A percentile compares a stretch with the other conserved stretches of the same genome.
phyloP scores from a whole-genome alignment of 2,329 filamentous ascomycete genomes.

The Akanthomyces muscarius region DNA sequence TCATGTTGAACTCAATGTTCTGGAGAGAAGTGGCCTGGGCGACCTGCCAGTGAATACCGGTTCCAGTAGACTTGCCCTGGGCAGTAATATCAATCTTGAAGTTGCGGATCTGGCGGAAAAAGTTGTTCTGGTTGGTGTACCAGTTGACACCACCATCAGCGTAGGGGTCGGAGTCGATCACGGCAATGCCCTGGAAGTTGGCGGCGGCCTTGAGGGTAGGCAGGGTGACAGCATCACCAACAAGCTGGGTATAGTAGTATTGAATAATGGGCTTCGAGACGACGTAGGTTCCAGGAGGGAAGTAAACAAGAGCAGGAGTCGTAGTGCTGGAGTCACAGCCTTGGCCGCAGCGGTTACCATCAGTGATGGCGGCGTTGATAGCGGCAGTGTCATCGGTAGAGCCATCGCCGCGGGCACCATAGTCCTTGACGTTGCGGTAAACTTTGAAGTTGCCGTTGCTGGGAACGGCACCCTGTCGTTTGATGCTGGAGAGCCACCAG shows the following conservation, averaged over 20 bases:
- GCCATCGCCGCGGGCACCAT: conserved; percentile 65
- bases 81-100: conserved; percentile 72
- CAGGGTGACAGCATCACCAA: conserved; percentile 70
- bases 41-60: conserved; percentile 81
- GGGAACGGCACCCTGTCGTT: conserved; percentile 64
- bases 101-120: conserved; percentile 79
- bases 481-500: conserved; percentile 71
- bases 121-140: conserved; percentile 80
- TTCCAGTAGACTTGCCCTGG: conserved; percentile 56
- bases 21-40: conserved; percentile 78
- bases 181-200: conserved; percentile 76
- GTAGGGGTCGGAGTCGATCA: conserved; percentile 89
- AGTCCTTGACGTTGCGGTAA: conserved; percentile 74
- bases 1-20: conserved; percentile 79
- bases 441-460: conserved; percentile 59
- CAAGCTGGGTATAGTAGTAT: conserved; percentile 89
- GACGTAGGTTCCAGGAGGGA: conserved; percentile 81
- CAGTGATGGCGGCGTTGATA: conserved; percentile 78
- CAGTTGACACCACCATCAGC: conserved; percentile 63
- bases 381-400: conserved; percentile 78
- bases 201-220: conserved; percentile 72
- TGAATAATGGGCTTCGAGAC: conserved; percentile 76
- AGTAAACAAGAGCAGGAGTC: conserved; percentile 85
- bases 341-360: conserved; percentile 73
- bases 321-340: conserved; percentile 80